Percentiles rank a stretch among this genome's conserved stretches.
Conservation (phyloP, 352 stramenopile genomes). For the Globisporangium spinosum region DNA sequence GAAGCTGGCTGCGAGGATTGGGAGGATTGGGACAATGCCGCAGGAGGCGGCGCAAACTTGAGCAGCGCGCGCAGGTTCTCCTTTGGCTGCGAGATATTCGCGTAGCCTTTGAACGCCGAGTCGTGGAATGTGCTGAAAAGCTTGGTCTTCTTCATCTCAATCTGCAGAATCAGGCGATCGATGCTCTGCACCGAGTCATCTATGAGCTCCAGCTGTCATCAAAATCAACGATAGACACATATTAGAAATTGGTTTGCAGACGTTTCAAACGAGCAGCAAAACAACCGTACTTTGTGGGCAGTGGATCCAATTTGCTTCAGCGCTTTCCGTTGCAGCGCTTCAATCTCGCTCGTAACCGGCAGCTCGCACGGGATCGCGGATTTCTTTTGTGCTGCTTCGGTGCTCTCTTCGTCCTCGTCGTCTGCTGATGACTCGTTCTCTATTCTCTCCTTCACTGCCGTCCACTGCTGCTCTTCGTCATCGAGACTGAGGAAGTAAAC, state of each 20-base stretch:
- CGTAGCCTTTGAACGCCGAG: slow-evolving; percentile 76
- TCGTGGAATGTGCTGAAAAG: slow-evolving; percentile 74
- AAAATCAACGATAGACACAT: not conserved
- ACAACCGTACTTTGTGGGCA: slow-evolving; percentile 32
- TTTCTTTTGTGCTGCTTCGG: slow-evolving; percentile 8
- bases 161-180: slow-evolving; percentile 59
- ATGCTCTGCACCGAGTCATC: slow-evolving; percentile 63
- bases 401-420: slow-evolving; percentile 9
- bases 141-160: slow-evolving; percentile 62
- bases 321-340: slow-evolving; percentile 41
- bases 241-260: not conserved
- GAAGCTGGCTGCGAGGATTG: not conserved
- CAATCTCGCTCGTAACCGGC: slow-evolving; percentile 41
- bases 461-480: slow-evolving; percentile 54
- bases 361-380: slow-evolving; percentile 31
- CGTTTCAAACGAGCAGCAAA: not conserved
- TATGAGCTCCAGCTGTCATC: slow-evolving; percentile 43
- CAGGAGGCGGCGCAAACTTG: slow-evolving; percentile 17
- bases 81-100: slow-evolving; percentile 55
- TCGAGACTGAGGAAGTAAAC: slow-evolving; percentile 26
- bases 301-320: slow-evolving; percentile 43
- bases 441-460: slow-evolving; percentile 35
- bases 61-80: slow-evolving; percentile 65
- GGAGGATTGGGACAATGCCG: not conserved
- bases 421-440: slow-evolving; percentile 23